Percentiles rank a stretch among this genome's conserved stretches.
These are phyloP conservation scores for Daedaleopsis sinensis DNA, from an alignment of 768 basidiomycete genomes.

Conservation along the genomic window DNA sequence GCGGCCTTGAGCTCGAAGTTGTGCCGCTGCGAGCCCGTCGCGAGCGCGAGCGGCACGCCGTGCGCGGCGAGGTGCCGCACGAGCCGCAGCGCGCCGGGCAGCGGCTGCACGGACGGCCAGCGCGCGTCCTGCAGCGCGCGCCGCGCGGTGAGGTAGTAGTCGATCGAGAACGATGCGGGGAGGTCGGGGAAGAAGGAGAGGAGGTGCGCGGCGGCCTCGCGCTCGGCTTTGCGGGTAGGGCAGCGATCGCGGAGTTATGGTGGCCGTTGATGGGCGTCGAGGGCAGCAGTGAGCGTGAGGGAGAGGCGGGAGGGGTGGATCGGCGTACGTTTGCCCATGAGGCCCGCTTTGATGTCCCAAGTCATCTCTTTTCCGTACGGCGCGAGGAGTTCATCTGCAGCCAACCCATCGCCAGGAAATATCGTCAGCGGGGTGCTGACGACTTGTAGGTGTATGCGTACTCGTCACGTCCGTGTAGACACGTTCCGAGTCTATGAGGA, in stretches of 20 bases:
- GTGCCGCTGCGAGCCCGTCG: conserved; percentile 71
- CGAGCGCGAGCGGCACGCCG: conserved; percentile 76
- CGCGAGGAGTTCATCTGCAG: conserved; percentile 69
- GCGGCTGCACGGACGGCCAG: conserved; percentile 70
- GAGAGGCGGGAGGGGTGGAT: neutral
- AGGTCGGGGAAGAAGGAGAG: conserved; percentile 80
- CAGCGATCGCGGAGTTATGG: too few relatives aligned
- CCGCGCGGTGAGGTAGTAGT: conserved; percentile 61
- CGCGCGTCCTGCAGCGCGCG: conserved; percentile 58
- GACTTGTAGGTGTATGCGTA: conserved; percentile 36
- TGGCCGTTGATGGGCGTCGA: neutral
- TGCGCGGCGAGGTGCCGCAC: conserved; percentile 71
- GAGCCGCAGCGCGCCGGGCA: conserved; percentile 76
- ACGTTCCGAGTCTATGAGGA: conserved; percentile 77
- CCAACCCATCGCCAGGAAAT: conserved; percentile 5
- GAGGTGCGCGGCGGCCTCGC: conserved; percentile 63
- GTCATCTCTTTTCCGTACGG: conserved; percentile 78
- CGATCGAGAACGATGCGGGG: conserved; percentile 51
- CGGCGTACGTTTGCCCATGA: conserved; percentile 80
- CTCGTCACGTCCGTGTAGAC: conserved; percentile 82
- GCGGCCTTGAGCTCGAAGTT: conserved; percentile 71
- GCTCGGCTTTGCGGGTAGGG: conserved; percentile 53
- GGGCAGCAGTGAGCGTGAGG: neutral
- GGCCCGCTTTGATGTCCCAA: conserved; percentile 87
- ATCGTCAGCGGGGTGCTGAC: neutral